These are phyloP conservation scores for Diaporthe citrichinensis DNA, from an alignment of 2,329 filamentous ascomycete species.

Conservation along the genomic window DNA sequence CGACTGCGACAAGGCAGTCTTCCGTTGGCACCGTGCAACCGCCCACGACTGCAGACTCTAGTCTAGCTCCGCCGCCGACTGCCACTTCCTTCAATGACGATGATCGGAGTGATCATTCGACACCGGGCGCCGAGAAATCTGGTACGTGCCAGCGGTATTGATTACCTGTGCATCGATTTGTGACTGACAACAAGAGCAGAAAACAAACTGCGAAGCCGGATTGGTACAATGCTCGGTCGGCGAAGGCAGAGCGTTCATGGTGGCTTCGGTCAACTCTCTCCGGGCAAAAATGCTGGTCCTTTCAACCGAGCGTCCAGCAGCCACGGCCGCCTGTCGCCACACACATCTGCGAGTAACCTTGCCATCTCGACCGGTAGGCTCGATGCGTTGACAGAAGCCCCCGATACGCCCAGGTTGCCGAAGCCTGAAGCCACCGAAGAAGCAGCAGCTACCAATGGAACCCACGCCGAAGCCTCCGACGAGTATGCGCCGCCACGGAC, in stretches of 20 bases:
- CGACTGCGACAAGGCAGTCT: conserved; percentile 54
- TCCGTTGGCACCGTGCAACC: conserved; percentile 51
- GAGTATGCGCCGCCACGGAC: conserved; percentile 38
- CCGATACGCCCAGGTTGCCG: conserved; percentile 56
- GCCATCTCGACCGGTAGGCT: conserved; percentile 67
- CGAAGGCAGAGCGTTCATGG: conserved; percentile 77
- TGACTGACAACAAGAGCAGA: conserved; percentile 55
- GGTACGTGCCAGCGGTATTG: conserved; percentile 42
- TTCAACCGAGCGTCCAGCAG: conserved; percentile 77
- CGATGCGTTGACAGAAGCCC: conserved; percentile 71
- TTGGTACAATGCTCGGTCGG: conserved; percentile 79
- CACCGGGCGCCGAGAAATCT: conserved; percentile 55
- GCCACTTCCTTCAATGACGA: conserved; percentile 51
- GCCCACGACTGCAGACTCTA: conserved; percentile 39
- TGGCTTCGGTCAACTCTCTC: conserved; percentile 70
- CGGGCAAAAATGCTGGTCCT: conserved; percentile 64
- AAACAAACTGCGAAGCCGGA: conserved; percentile 72
- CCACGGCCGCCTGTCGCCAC: conserved; percentile 72
- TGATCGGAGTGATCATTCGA: conserved; percentile 62
- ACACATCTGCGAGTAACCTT: conserved; percentile 72
- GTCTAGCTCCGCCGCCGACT: conserved; percentile 35
- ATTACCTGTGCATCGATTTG: background rate
- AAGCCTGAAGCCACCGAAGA: conserved; percentile 30
- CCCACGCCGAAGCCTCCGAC: conserved; percentile 46
- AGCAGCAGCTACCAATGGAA: conserved; percentile 36